These are phyloP conservation scores for Calocybe indica DNA, from an alignment of 768 basidiomycete species.

Conservation along the genomic window DNA sequence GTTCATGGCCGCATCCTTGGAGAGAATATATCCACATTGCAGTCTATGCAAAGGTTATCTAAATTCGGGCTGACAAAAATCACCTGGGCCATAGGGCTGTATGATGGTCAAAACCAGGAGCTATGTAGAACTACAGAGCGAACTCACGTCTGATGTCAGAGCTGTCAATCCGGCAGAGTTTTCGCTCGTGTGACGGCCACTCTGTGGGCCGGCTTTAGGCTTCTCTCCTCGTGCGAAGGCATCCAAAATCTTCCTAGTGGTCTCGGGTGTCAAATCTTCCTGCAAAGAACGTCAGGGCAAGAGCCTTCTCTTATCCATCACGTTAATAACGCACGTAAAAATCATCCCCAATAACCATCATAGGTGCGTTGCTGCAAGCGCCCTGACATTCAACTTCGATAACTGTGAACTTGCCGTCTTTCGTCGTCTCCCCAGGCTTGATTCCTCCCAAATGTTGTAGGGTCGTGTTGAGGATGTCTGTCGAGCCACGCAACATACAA, in stretches of 20 bases:
- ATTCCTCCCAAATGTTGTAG: slow-evolving; percentile 79
- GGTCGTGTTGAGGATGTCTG: slow-evolving; percentile 82
- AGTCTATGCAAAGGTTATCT: slow-evolving; percentile 33
- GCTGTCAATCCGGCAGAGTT: slow-evolving; percentile 90
- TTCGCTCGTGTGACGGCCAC: slow-evolving; percentile 80
- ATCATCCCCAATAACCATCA: slow-evolving; percentile 94
- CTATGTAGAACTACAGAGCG: background rate
- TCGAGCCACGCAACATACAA: slow-evolving; percentile 92
- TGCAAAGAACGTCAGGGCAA: slow-evolving; percentile 21
- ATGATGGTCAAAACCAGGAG: slow-evolving; percentile 5
- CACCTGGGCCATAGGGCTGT: slow-evolving; percentile 94
- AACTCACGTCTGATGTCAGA: slow-evolving; percentile 60
- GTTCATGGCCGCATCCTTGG: background rate
- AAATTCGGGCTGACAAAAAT: slow-evolving; percentile 84
- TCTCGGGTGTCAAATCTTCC: slow-evolving; percentile 80
- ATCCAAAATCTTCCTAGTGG: slow-evolving; percentile 75
- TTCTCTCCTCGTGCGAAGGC: slow-evolving; percentile 77
- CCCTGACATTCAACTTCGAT: slow-evolving; percentile 99
- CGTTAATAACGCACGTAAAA: slow-evolving; percentile 68
- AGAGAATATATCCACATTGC: slow-evolving; percentile 2
- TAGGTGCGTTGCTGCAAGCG: slow-evolving; percentile 96
- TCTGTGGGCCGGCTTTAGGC: slow-evolving; percentile 93
- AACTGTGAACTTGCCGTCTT: slow-evolving; percentile 94
- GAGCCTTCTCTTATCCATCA: too few species aligned
- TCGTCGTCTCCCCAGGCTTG: slow-evolving; percentile 87